A percentile compares a stretch with the other conserved stretches of the same genome.
Evolutionary conservation across 1,284 basidiomycete genomes (phyloP).

Genomic region (Spongiforma sp.): DNA sequence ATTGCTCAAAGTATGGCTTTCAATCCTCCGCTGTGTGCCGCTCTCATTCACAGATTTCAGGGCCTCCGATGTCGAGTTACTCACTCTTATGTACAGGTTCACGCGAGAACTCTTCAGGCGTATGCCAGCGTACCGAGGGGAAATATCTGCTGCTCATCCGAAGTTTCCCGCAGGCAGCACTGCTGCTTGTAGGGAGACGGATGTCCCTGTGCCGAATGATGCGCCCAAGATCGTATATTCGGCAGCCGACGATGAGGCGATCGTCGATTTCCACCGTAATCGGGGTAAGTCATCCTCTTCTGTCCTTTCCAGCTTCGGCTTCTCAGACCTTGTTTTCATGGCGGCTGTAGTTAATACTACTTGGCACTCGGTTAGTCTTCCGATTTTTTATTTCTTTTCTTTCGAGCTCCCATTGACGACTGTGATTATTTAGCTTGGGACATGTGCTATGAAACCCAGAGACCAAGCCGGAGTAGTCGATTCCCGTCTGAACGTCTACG

Average conservation of each 20-base stretch:
- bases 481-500: neutral
- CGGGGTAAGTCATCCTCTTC: neutral
- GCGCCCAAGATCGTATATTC: neutral
- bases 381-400: neutral
- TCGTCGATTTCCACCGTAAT: neutral
- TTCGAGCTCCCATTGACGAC: neutral
- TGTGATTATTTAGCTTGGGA: neutral
- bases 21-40: neutral
- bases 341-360: neutral
- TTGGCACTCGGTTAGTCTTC: neutral
- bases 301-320: neutral
- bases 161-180: neutral
- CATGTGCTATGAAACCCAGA: neutral
- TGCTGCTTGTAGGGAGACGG: neutral
- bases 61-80: neutral
- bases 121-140: neutral
- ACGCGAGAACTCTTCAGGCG: neutral
- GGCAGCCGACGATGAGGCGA: neutral
- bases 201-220: neutral
- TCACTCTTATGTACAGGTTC: neutral
- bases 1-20: neutral
- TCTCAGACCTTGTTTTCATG: neutral
- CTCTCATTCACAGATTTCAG: neutral
- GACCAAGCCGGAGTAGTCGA: neutral
- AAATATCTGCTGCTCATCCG: neutral